Base-by-base conservation (phyloP, 140 eudicot species). In the Anethum foeniculum region DNA sequence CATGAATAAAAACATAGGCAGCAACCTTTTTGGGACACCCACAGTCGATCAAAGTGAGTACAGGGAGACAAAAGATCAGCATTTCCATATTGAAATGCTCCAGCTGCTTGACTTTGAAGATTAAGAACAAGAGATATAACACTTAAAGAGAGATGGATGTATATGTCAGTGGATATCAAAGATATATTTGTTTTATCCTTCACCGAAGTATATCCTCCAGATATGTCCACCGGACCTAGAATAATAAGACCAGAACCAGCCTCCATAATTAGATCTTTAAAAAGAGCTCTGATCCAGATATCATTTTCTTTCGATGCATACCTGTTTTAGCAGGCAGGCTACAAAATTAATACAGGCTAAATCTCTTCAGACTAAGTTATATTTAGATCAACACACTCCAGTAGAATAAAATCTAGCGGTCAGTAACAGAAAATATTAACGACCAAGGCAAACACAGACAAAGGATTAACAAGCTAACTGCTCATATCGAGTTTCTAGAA, bases 211-310 rank as follows among this genome's bases (percentile, higher is more conserved):
- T 92, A 95, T 81, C 97, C 99, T 39, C 93, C 97, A 49, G 97
- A 92, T 18, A 95, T 88, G 83, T 95, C 99, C 82, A 95, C 97
- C 75, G 99, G 99, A 81, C 91, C 97, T 82, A 95, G 96, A 85
- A 95, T 87, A 69, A 91, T 80, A 81, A 95, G 97, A 68, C 99
- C 99, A 60, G 99, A 95, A 83, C 99, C 99, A 87, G 99, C 93
- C 86, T 95, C 99, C 76, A 95, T 82, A 10, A 91, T 89, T 51
- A 95, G 68, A 88, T 95, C 99, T 85, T 95, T 95, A 34, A 95
- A 58, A 80, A 90, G 90, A 46, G 97, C 97, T 71, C 96, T 91
- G 77, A 95, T 87, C 99, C 99, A 95, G 60, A 82, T 92, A 87
- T 92, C 99, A 77, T 90, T 90, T 89, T 95, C 99, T 83, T 95